These are phyloP conservation scores for Paxillus involutus DNA, from an alignment of 768 basidiomycete species.

Conservation along the genomic window DNA sequence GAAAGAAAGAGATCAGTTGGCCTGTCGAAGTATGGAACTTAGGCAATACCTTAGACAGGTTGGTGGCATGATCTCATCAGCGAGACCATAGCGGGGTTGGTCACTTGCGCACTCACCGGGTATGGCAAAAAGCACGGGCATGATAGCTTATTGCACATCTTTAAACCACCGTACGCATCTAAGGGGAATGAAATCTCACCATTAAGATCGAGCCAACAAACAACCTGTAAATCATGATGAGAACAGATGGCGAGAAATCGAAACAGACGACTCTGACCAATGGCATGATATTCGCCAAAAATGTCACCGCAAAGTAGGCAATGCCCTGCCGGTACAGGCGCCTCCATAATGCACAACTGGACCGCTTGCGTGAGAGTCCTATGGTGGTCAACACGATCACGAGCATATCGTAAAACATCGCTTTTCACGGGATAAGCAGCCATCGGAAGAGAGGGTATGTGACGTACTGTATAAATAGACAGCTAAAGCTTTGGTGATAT, in stretches of 20 bases:
- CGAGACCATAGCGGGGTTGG: neutral
- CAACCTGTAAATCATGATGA: neutral
- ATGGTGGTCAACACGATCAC: slow-evolving; percentile 14
- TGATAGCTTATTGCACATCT: neutral
- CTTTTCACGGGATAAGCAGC: slow-evolving; percentile 8
- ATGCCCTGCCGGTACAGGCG: slow-evolving; percentile 18
- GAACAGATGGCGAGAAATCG: neutral
- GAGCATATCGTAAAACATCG: slow-evolving; percentile 20
- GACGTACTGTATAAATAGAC: slow-evolving; percentile 20
- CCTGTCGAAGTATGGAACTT: neutral
- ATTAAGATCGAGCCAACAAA: neutral
- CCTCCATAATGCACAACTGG: slow-evolving; percentile 7
- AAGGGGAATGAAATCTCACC: too few relatives aligned
- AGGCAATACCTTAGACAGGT: neutral
- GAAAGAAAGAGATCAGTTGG: neutral
- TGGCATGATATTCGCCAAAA: slow-evolving; percentile 13
- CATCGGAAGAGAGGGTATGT: neutral
- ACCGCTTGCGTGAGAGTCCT: slow-evolving; percentile 12
- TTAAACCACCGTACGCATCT: too few relatives aligned
- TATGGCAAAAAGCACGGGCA: slow-evolving; percentile 1
- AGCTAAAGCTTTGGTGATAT: slow-evolving; percentile 1
- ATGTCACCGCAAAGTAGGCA: slow-evolving; percentile 17
- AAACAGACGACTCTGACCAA: too few relatives aligned
- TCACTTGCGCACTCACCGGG: neutral
- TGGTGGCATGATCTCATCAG: neutral